Base-by-base conservation (phyloP, 208 protist species). In the Trypanosoma cruzi region DNA sequence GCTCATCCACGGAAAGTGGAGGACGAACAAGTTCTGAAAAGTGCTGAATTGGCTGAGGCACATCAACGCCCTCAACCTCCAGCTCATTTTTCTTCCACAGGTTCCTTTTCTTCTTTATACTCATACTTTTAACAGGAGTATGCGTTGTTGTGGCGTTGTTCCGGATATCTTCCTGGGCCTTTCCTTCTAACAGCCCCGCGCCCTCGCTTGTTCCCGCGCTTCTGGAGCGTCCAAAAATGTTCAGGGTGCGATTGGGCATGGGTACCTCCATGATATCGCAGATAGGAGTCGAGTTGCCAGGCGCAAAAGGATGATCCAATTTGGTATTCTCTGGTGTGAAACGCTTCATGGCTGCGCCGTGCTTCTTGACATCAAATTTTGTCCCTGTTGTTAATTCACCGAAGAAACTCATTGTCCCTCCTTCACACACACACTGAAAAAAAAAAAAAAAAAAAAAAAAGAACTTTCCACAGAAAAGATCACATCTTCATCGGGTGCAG, bases 41-140 rank as follows among this genome's bases (percentile, higher is more conserved):
- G 75, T 94, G 88, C 60, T 88, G 79, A 59, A 96, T 93, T 10
- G 91, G 91, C 32, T 80, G 77, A 14, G 91, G 91, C 29, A 93
- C 53, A 58, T 96, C 91, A 6, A 79, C 72, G 42, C 91, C 91
- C 5, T 70, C 80, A 46, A 96, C 89, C 56, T 90, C 77, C 62
- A 94, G 61, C 46, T 92, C 87, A 62, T 92, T 75, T 71, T 91
- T 92, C 22, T 78, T 75, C 86, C 91, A 96, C 56, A 94, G 85
- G 49, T 94, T 93, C 48, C 76, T 77, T 81, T 77, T 90, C 50
- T 81, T 84, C 71, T 94, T 96, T 64, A 74, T 71, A 52, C 75
- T 87, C 85, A 94, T 93, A 34, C 66, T 52, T 75, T 83, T 87
- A 28, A 96, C 76, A 22, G 88, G 86, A 49, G 28, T 82, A 50